phyloP scores from a whole-genome alignment of 164 flowering plant species.

The Protea cynaroides region DNA sequence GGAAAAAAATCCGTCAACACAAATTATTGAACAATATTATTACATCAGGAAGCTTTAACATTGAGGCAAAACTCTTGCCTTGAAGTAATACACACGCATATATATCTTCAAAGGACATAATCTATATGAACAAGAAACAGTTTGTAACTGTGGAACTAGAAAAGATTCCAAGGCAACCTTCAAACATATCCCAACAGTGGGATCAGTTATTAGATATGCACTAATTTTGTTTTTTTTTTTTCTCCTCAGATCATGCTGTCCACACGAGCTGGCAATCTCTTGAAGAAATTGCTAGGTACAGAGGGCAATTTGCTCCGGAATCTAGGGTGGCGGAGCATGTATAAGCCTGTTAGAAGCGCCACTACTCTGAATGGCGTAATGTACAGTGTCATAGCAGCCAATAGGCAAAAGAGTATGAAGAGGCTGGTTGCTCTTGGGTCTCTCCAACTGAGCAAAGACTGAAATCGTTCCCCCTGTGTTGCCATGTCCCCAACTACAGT shows the following conservation, averaged over 20 bases:
- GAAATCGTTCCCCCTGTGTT: conserved; percentile 58
- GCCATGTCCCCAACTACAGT: conserved; percentile 61
- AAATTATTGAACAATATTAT: not conserved
- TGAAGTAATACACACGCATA: not conserved
- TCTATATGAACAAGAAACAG: not conserved
- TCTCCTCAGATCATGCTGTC: conserved; percentile 44
- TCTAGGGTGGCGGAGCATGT: conserved; percentile 57
- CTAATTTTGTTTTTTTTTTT: no score
- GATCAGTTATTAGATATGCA: not conserved
- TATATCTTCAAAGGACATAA: not conserved
- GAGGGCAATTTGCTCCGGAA: conserved; percentile 65
- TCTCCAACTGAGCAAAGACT: conserved; percentile 52
- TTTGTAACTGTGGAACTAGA: not conserved
- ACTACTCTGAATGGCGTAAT: conserved; percentile 51
- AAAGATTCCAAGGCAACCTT: not conserved
- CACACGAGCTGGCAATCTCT: conserved; percentile 49
- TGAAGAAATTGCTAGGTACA: conserved; percentile 68
- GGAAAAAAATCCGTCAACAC: not conserved
- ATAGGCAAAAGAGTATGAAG: conserved; percentile 38
- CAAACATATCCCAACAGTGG: not conserved
- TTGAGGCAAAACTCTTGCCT: not conserved
- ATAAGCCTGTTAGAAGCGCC: conserved; percentile 46
- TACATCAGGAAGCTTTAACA: not conserved
- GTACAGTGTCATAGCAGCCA: conserved; percentile 42
- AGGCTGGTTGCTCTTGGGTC: conserved; percentile 56